These are phyloP conservation scores for Debaryomyces udenii DNA, from an alignment of 1,139 yeast species.

Conservation along the genomic window DNA sequence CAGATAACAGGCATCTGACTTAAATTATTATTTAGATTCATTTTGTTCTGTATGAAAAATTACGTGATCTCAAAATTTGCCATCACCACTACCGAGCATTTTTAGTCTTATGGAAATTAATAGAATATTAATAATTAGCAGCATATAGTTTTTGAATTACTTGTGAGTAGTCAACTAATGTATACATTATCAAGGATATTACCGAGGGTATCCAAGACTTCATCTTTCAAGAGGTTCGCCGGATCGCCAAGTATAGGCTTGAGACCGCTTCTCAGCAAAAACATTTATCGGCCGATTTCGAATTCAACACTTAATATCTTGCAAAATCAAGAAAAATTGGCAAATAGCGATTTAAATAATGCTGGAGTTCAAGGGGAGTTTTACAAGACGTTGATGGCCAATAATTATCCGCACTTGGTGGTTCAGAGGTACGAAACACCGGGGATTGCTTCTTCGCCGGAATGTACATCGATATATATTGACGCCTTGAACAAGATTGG, in stretches of 20 bases:
- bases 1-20: conserved; percentile 38
- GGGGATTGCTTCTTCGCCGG: conserved; percentile 80
- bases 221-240: not conserved
- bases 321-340: conserved; percentile 77
- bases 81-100: conserved; percentile 8
- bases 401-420: conserved; percentile 91
- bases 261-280: conserved; percentile 1
- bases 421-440: conserved; percentile 90
- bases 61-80: conserved; percentile 10
- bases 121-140: conserved; percentile 6
- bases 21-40: not conserved
- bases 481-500: conserved; percentile 83
- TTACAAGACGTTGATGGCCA: conserved; percentile 67
- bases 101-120: conserved; percentile 1
- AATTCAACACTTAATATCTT: conserved; percentile 40
- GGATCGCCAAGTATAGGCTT: not conserved
- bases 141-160: not conserved
- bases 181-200: conserved; percentile 13
- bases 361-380: conserved; percentile 79
- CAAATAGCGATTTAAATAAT: conserved; percentile 71
- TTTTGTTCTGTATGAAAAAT: not conserved
- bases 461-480: conserved; percentile 74
- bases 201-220: conserved; percentile 10
- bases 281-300: conserved; percentile 13
- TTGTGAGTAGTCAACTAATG: conserved; percentile 8